Base-by-base conservation (phyloP, 2,329 filamentous ascomycete genomes). In the Fusarium sp. region DNA sequence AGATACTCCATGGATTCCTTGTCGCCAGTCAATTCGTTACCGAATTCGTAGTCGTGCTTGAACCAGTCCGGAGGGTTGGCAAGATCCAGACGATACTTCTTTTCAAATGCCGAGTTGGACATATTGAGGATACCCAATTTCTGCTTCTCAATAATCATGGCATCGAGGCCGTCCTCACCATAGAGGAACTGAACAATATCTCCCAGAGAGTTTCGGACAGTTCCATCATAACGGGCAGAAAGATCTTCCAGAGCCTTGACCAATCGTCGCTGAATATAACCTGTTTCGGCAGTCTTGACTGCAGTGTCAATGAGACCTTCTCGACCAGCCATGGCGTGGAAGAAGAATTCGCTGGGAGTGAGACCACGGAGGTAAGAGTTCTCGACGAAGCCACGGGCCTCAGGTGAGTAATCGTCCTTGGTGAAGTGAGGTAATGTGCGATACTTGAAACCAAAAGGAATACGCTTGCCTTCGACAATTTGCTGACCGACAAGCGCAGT, bases 291-390 rank as follows among this genome's bases (percentile, higher is more conserved):
- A 75, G 96, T 99, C 89, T 99, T 99, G 85, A 99, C 97, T 75
- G 96, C 96, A 59, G 96, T 99, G 89, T 99, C 96, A 78, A 99
- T 99, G 62, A 99, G 89, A 97, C 96, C 96, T 85, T 99, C 96
- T 87, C 96, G 92, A 94, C 96, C 96, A 88, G 96, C 96, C 96
- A 99, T 99, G 81, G 96, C 96, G 89, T 99, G 96, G 89, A 99
- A 99, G 87, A 98, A 99, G 85, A 99, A 99, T 78, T 99, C 96
- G 2, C 94, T 92, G 0, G 96, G 96, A 1, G 97, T 99, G 67
- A 99, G 86, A 63, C 96, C 96, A 87, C 96, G 94, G 18, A 99
- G 90, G 79, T 99, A 99, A 0, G 96, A 99, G 85, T 99, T 99
- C 84, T 99, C 96, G 26, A 99, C 96, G 80, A 99, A 99, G 47